phyloP scores from a whole-genome alignment of 805 yeast species.

The Metahyphopichia silvanorum region DNA sequence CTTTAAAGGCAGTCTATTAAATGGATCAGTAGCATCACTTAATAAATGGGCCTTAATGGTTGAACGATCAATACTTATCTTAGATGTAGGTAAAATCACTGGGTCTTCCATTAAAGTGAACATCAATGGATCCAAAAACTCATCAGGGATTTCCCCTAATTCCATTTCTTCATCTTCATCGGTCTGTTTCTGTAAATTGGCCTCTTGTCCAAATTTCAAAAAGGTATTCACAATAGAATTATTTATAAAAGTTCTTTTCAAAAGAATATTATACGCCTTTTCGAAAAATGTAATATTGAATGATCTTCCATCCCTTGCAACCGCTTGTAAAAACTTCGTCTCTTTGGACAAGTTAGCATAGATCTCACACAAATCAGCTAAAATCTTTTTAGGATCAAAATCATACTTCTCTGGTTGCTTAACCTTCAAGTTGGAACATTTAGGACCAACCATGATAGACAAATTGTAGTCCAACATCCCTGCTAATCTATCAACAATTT shows the following conservation, averaged over 20 bases:
- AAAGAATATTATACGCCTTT: conserved; percentile 67
- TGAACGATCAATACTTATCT: conserved; percentile 79
- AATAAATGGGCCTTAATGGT: conserved; percentile 91
- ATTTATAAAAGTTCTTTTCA: conserved; percentile 47
- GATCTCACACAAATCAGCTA: conserved; percentile 68
- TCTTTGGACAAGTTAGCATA: conserved; percentile 69
- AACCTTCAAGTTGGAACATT: conserved; percentile 85
- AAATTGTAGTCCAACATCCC: conserved; percentile 94
- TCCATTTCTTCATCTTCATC: conserved; percentile 85
- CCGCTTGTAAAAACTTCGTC: conserved; percentile 68
- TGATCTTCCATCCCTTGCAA: conserved; percentile 90
- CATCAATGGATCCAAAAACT: conserved; percentile 95
- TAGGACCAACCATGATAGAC: conserved; percentile 92
- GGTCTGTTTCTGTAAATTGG: conserved; percentile 53
- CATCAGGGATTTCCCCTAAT: conserved; percentile 93
- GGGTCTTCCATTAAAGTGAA: conserved; percentile 95
- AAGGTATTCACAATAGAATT: conserved; percentile 50
- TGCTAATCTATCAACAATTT: conserved; percentile 89
- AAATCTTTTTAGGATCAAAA: conserved; percentile 73
- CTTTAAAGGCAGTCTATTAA: conserved; percentile 87
- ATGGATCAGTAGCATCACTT: conserved; percentile 96
- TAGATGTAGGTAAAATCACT: conserved; percentile 86
- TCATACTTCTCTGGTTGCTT: conserved; percentile 76
- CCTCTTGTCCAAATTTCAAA: conserved; percentile 57
- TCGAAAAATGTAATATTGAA: conserved; percentile 63